Evolutionary conservation across 768 basidiomycete species (phyloP).

Genomic region (Tylopilus felleus): DNA sequence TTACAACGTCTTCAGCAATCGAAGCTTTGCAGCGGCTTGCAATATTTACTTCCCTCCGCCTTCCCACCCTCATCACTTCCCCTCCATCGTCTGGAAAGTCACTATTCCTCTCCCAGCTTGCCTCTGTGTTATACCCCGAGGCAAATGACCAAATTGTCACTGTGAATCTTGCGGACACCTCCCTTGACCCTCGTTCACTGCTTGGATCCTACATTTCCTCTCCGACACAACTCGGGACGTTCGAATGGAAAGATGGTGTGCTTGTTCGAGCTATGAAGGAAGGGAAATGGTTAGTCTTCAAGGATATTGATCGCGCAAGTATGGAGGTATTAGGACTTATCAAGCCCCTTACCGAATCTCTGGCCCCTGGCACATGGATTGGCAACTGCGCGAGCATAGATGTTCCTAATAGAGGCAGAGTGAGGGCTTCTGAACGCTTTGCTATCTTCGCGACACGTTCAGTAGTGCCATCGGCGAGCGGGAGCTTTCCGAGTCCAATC

Average conservation of each 20-base stretch:
- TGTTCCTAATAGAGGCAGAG: conserved; percentile 68
- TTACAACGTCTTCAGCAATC: conserved; percentile 61
- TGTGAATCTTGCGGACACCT: conserved; percentile 92
- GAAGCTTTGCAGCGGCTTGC: conserved; percentile 61
- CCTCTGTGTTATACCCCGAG: conserved; percentile 57
- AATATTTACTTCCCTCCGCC: conserved; percentile 57
- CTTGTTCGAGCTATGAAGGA: conserved; percentile 85
- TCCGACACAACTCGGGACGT: conserved; percentile 73
- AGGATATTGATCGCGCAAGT: conserved; percentile 89
- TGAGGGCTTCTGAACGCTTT: conserved; percentile 77
- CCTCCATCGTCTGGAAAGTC: conserved; percentile 88
- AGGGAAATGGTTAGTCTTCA: conserved; percentile 89
- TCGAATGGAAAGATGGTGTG: conserved; percentile 96
- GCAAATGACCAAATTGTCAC: conserved; percentile 68
- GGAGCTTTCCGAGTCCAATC: conserved; percentile 50
- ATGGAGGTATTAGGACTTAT: conserved; percentile 86
- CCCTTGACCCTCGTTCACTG: conserved; percentile 88
- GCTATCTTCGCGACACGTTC: conserved; percentile 89
- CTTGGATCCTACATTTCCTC: conserved; percentile 94
- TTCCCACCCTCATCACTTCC: conserved; percentile 82
- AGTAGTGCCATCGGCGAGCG: conserved; percentile 42
- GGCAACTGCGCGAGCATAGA: conserved; percentile 67
- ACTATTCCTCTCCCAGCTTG: conserved; percentile 73
- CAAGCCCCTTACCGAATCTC: conserved; percentile 78
- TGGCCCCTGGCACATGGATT: conserved; percentile 66